These are phyloP conservation scores for Penicillium sp. DNA, from an alignment of 2,329 filamentous ascomycete genomes.

Conservation along the genomic window DNA sequence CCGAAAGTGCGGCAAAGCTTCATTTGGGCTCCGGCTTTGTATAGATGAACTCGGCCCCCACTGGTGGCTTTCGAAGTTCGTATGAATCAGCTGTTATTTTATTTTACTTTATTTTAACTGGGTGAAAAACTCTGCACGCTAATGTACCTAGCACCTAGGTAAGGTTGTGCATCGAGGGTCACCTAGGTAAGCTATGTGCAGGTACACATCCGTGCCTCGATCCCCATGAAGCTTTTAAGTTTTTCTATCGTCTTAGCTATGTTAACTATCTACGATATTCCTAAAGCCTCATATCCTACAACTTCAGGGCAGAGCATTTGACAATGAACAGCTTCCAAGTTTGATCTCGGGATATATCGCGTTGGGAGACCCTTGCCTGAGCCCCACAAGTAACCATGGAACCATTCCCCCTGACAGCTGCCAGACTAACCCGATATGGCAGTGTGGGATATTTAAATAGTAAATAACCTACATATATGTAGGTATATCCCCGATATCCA, in stretches of 20 bases:
- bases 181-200: neutral
- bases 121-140: neutral
- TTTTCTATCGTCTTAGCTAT: neutral
- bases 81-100: neutral
- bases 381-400: neutral
- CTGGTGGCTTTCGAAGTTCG: neutral
- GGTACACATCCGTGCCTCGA: neutral
- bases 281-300: neutral
- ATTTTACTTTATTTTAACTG: neutral
- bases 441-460: neutral
- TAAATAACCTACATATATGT: neutral
- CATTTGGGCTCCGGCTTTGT: neutral
- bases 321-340: neutral
- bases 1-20: neutral
- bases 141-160: neutral
- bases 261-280: neutral
- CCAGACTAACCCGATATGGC: neutral
- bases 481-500: neutral
- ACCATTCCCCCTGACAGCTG: neutral
- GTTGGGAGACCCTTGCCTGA: neutral
- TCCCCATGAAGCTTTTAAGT: neutral
- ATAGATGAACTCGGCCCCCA: constrained; percentile 4
- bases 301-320: neutral
- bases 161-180: neutral
- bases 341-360: neutral